Evolutionary conservation across 768 basidiomycete species (phyloP), one percentile per base, ranked within the genome.

Genomic region (Tricholoma hemisulphureum): DNA sequence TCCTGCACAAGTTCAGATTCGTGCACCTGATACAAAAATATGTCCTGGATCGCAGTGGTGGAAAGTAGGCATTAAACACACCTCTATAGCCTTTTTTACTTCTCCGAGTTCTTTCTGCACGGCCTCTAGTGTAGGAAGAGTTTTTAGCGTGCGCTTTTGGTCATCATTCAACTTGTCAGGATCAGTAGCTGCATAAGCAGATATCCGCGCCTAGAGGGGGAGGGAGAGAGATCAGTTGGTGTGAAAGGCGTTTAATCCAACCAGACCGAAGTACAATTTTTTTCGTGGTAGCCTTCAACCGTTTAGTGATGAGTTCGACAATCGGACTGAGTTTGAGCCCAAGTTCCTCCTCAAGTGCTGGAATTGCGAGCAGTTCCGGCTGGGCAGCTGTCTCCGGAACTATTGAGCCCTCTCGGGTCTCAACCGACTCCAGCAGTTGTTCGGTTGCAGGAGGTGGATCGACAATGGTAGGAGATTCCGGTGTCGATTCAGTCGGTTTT

Each of bases 1-100:
- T 89, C 84, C 43, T 82, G 83, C 1, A 75, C 77, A 14, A 83
- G 63, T 60, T 89, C 89, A 1, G 80, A 74, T 72, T 93, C 91
- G 62, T 87, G 77, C 41, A 70, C 70, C 91, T 92, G 61, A 10
- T 53, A 18, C 32, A 51, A 23, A n/a, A 23, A 53, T 45, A 21
- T 11, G 53, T 18, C 8, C 41, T 43, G 18, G 6, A 28, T n/a
- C 8, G 13, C 29, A 28, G n/a, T 35, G 14, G 16, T 13, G 34
- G 20, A 20, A 18, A 16, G 39, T 5, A 5, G 51, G 26, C 31
- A n/a, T 31, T 14, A 41, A 54, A 43, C 26, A 31, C 45, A 93
- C 94, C 83, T 96, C 92, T 60, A 95, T 80, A 39, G 81, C 84
- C 69, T 90, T 93, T 71, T 88, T 89, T 43, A 94, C 83, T 57